Base-by-base conservation (phyloP, 2,329 filamentous ascomycete species). In the Metarhizium brunneum region DNA sequence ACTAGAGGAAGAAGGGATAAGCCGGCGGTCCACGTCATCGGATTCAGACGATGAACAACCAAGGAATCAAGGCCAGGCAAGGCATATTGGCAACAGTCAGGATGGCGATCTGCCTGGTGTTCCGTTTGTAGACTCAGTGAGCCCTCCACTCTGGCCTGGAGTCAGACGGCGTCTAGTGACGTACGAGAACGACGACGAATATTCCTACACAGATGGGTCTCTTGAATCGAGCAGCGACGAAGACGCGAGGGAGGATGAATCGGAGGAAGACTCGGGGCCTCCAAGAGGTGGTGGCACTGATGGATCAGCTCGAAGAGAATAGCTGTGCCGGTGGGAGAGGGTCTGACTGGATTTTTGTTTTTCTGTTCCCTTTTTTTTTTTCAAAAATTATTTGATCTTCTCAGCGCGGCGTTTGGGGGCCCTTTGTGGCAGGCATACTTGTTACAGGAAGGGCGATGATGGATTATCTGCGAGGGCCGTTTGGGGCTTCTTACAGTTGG, bases 1-100 rank as follows among this genome's bases (percentile, higher is more conserved):
- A 7, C 67, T 83, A 2, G 79, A 83, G 57, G 81, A 84, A 57
- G 79, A 82, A 56, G 74, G 68, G 36, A 52, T 51, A 35, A 11
- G 50, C 30, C 50, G 54, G 35, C 53, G 53, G 43, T 50, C 60
- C 1, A 52, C 50, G 13, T 53, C 56, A 10, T 57, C 54, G 11
- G 58, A 53, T 13, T 50, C 56, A 4, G 57, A 55, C 30, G 55
- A 55, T 25, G 57, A 55, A 10, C 53, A 51, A 29, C 45, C 7
- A 7, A 10, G 47, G n/a, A 18, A 50, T 48, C 11, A 55, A 45
- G 36, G 65, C 61, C 56, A 61, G 59, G 53, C 20, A 11, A 38
- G 58, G 59, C 58, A 66, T 56, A 57, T 58, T 56, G 57, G 47
- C 48, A 4, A 56, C 47, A 8, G 56, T 58, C 10, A 59, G 60